These are phyloP conservation scores for Fraxinus angustifolia DNA, from an alignment of 305 asterid genomes.

Conservation along the genomic window DNA sequence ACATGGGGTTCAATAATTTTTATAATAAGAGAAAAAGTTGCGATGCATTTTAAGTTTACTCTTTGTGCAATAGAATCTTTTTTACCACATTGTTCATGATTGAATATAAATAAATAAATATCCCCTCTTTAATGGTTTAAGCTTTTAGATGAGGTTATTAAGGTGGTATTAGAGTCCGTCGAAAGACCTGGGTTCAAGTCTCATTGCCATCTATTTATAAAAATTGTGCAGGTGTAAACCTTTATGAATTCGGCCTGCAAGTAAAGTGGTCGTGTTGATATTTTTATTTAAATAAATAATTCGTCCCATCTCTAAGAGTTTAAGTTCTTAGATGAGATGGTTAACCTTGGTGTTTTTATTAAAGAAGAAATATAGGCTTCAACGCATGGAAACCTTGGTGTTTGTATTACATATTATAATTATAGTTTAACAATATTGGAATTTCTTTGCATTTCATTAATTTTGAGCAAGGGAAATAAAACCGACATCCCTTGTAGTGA, in stretches of 20 bases:
- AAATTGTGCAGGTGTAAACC: not conserved
- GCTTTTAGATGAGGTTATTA: not conserved
- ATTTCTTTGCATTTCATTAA: not conserved
- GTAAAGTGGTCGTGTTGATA: not conserved
- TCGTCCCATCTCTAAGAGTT: not conserved
- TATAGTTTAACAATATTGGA: not conserved
- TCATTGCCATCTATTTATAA: not conserved
- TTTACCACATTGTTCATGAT: not conserved
- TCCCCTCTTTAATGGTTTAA: not conserved
- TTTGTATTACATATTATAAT: not conserved
- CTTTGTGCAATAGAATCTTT: not conserved
- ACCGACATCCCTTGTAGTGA: not conserved
- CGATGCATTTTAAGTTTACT: not conserved
- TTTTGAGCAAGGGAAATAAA: not conserved
- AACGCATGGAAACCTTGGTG: not conserved
- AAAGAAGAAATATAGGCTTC: not conserved
- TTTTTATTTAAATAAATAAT: too few relatives aligned
- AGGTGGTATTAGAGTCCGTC: not conserved
- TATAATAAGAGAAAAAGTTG: not conserved
- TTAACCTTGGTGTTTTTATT: too few relatives aligned
- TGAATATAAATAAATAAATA: too few relatives aligned
- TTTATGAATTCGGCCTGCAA: not conserved
- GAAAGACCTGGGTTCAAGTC: not conserved
- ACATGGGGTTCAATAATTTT: not conserved
- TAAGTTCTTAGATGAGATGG: not conserved